Percentiles rank a stretch among this genome's conserved stretches.
Evolutionary conservation across 257 asterid species (phyloP).

Genomic region (Coffea eugenioides): DNA sequence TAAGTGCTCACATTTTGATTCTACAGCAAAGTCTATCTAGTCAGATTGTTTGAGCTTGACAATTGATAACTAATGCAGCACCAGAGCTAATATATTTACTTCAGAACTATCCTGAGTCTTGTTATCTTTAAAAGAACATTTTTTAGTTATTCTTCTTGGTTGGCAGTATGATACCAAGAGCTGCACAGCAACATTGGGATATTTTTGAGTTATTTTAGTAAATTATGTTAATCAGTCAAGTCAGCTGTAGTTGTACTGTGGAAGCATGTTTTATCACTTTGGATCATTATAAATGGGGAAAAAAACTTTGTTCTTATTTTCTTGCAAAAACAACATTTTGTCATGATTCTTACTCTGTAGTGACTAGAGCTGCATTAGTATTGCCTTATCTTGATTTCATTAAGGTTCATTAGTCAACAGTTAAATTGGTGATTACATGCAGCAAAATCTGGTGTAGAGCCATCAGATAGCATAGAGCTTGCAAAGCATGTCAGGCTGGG

Average conservation of each 20-base stretch:
- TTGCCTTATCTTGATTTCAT: not conserved
- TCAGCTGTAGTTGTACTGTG: not conserved
- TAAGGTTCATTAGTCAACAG: conserved; percentile 4
- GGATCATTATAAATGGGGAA: not conserved
- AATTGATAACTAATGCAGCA: too few relatives aligned
- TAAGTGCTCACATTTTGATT: conserved; percentile 37
- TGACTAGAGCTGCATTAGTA: not conserved
- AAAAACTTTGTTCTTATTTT: not conserved
- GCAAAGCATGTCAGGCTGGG: conserved; percentile 60
- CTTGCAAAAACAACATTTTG: too few relatives aligned
- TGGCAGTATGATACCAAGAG: too few relatives aligned
- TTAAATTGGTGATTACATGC: conserved; percentile 32
- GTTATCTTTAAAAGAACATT: too few relatives aligned
- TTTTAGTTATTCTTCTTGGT: too few relatives aligned
- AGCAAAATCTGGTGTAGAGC: conserved; percentile 85
- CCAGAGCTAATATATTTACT: too few relatives aligned
- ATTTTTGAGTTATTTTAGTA: too few relatives aligned
- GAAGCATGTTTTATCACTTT: not conserved
- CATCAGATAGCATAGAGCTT: conserved; percentile 69
- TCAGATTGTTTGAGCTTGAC: conserved; percentile 9
- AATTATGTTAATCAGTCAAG: too few relatives aligned
- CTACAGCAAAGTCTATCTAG: not conserved
- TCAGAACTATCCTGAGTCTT: too few relatives aligned
- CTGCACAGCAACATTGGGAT: too few relatives aligned
- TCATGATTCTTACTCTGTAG: not conserved